phyloP scores from a whole-genome alignment of 2,329 filamentous ascomycete genomes.

The Paracamarosporium sp. region DNA sequence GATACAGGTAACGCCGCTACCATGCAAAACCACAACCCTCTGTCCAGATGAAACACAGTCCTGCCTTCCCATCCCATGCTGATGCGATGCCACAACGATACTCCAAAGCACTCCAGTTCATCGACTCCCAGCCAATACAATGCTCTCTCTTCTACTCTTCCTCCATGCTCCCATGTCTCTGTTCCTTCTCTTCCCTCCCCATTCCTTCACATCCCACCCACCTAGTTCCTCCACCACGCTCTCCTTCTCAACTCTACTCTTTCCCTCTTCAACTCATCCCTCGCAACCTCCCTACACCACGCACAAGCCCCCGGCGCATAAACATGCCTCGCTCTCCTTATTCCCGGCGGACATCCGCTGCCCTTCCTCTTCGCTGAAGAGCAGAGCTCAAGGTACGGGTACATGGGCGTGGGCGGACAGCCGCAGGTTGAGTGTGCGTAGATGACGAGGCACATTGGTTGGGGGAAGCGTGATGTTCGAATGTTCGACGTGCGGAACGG shows the following conservation, averaged over 20 bases:
- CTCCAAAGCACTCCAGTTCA: neutral
- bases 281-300: slow-evolving; percentile 27
- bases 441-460: slow-evolving; percentile 31
- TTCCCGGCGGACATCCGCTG: slow-evolving; percentile 24
- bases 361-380: slow-evolving; percentile 1
- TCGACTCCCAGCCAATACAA: no score
- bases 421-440: slow-evolving; percentile 27
- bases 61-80: no score
- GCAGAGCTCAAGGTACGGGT: slow-evolving; percentile 28
- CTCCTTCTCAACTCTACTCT: slow-evolving; percentile 16
- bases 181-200: neutral
- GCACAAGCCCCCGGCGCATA: slow-evolving; percentile 15
- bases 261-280: slow-evolving; percentile 15
- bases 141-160: neutral
- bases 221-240: slow-evolving; percentile 11
- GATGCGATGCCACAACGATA: neutral
- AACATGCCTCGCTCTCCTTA: slow-evolving; percentile 15
- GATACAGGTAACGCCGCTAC: neutral
- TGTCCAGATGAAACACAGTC: no score
- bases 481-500: neutral
- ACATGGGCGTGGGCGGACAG: slow-evolving; percentile 29
- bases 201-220: slow-evolving; percentile 1
- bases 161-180: neutral
- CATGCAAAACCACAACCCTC: neutral
- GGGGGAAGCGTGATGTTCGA: neutral